These are phyloP conservation scores for Colletotrichum euphorbiae DNA, from an alignment of 2,329 filamentous ascomycete species.

Conservation along the genomic window DNA sequence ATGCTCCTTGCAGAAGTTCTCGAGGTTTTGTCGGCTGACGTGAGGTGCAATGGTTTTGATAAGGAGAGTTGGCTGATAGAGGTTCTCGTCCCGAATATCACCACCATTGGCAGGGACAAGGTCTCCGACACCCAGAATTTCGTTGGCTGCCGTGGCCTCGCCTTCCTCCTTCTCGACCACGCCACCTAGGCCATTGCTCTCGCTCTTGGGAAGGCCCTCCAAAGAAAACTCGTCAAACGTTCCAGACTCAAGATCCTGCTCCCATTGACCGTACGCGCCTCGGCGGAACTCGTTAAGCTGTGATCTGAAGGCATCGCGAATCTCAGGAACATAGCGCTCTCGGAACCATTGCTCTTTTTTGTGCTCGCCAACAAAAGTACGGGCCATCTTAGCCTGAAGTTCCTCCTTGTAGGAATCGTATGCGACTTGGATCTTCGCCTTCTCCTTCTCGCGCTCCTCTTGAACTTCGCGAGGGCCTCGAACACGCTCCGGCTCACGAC, in stretches of 20 bases:
- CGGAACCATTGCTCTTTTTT: constrained; percentile 98
- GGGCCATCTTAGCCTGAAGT: constrained; percentile 82
- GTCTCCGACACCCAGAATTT: constrained; percentile 92
- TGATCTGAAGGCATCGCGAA: constrained; percentile 78
- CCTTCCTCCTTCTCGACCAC: constrained; percentile 95
- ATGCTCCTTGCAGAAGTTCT: constrained; percentile 94
- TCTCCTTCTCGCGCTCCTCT: constrained; percentile 83
- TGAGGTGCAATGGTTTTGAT: constrained; percentile 99
- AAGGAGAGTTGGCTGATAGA: constrained; percentile 89
- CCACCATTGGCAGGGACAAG: constrained; percentile 85
- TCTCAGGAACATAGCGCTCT: constrained; percentile 89
- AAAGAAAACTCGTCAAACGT: constrained; percentile 94
- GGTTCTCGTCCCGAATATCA: constrained; percentile 88
- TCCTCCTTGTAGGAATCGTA: constrained; percentile 77
- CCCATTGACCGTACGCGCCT: constrained; percentile 86
- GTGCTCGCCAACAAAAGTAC: constrained; percentile 89
- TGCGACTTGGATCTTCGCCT: constrained; percentile 78
- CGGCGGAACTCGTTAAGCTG: constrained; percentile 85
- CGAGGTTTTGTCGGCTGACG: constrained; percentile 91
- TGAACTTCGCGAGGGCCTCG: constrained; percentile 73
- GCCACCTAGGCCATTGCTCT: constrained; percentile 87
- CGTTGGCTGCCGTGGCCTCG: constrained; percentile 89
- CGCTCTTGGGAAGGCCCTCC: constrained; percentile 92
- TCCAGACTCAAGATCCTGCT: constrained; percentile 85
- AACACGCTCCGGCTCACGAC: constrained; percentile 72